Percentiles rank a stretch among this genome's conserved stretches.
These are phyloP conservation scores for Yarrowia yakushimensis DNA, from an alignment of 805 yeast species.

Conservation along the genomic window DNA sequence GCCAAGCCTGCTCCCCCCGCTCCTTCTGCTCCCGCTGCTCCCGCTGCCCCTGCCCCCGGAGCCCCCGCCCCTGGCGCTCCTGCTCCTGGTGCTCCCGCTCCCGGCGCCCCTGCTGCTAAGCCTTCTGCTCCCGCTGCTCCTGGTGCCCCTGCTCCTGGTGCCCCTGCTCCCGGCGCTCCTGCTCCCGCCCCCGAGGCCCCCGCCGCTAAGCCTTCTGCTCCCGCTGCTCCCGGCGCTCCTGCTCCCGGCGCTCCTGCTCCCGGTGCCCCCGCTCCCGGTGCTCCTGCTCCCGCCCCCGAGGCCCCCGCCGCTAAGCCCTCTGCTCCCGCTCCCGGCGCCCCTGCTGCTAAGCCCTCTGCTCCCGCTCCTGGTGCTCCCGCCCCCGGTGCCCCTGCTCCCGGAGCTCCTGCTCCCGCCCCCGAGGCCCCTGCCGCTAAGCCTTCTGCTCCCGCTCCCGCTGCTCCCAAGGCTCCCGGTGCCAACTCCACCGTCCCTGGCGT, in stretches of 20 bases:
- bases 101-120: neutral
- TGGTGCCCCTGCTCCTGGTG: neutral
- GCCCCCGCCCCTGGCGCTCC: neutral
- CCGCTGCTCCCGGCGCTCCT: neutral
- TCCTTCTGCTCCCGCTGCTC: neutral
- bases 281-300: neutral
- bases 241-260: neutral
- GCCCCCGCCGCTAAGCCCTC: neutral
- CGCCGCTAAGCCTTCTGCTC: neutral
- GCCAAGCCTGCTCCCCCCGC: slow-evolving; percentile 5
- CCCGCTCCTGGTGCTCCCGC: neutral
- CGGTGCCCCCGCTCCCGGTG: neutral
- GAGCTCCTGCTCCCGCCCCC: neutral
- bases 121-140: neutral
- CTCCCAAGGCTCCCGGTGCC: neutral
- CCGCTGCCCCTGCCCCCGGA: neutral
- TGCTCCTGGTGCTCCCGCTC: neutral
- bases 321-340: neutral
- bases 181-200: too few species aligned
- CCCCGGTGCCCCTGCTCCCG: neutral
- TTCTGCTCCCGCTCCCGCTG: neutral
- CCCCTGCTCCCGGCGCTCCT: neutral
- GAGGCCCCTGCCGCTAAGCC: neutral
- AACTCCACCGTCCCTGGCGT: neutral
- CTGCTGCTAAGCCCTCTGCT: neutral